Percentiles rank a stretch among this genome's conserved stretches.
These are phyloP conservation scores for Tulasnella sp. DNA, from an alignment of 768 basidiomycete species.

Conservation along the genomic window DNA sequence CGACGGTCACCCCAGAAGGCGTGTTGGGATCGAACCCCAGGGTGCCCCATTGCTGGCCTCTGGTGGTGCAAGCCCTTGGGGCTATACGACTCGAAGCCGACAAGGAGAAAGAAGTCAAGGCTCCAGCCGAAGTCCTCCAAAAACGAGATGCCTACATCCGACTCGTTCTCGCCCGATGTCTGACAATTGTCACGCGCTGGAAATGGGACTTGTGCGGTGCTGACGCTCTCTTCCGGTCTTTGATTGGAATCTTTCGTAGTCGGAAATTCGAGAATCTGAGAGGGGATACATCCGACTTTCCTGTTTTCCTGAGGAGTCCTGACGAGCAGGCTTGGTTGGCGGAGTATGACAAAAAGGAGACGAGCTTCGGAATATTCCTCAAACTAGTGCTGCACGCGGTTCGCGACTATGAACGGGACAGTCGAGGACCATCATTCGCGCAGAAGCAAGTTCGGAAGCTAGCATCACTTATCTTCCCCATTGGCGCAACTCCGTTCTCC, in stretches of 20 bases:
- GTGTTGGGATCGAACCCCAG: conserved; percentile 47
- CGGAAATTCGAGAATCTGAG: conserved; percentile 75
- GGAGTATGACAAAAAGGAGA: conserved; percentile 58
- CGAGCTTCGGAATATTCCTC: conserved; percentile 77
- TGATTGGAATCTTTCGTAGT: conserved; percentile 74
- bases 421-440: conserved; percentile 43
- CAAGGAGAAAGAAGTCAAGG: conserved; percentile 48
- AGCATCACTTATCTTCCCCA: conserved; percentile 70
- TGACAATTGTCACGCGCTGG: conserved; percentile 76
- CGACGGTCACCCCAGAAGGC: conserved; percentile 73
- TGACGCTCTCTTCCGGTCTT: conserved; percentile 59
- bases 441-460: conserved; percentile 63
- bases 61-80: conserved; percentile 61
- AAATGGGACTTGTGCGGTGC: conserved; percentile 67
- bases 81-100: conserved; percentile 61
- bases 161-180: conserved; percentile 70
- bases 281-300: conserved; percentile 65
- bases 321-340: conserved; percentile 57
- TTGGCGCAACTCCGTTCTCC: conserved; percentile 68
- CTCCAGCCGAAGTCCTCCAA: conserved; percentile 47
- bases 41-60: conserved; percentile 66
- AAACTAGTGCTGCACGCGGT: conserved; percentile 76
- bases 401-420: conserved; percentile 42
- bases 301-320: conserved; percentile 64
- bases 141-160: conserved; percentile 73